Percentiles rank a stretch among this genome's conserved stretches.
Conservation (phyloP, 2,329 filamentous ascomycete genomes). For the Fusarium verrucosum region DNA sequence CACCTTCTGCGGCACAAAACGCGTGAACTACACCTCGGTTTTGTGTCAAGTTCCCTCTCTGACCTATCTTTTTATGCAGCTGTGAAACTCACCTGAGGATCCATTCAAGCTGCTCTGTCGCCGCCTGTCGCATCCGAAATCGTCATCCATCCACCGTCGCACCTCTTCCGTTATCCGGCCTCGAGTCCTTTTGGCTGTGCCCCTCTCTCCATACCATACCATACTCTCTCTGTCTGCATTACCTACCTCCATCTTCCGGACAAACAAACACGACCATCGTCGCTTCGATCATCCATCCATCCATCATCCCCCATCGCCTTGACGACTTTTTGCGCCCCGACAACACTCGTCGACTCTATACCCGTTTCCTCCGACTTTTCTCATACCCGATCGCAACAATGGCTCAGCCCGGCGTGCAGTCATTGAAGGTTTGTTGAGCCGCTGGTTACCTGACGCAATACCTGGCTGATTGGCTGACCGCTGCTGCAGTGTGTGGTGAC, state of each 20-base stretch:
- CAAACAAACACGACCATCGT: conserved; percentile 18
- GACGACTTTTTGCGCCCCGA: conserved; percentile 21
- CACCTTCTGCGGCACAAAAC: conserved; percentile 47
- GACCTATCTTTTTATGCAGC: conserved; percentile 42
- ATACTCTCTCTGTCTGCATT: too few relatives aligned
- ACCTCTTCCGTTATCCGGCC: conserved; percentile 27
- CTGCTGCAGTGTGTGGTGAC: conserved; percentile 89
- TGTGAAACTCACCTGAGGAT: conserved; percentile 40
- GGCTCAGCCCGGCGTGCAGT: conserved; percentile 86
- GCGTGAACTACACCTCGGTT: conserved; percentile 43
- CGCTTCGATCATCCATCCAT: conserved; percentile 26
- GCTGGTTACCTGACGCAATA: conserved; percentile 29
- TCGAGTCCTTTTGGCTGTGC: conserved; percentile 14
- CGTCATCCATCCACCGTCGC: conserved; percentile 29
- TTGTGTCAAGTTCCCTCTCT: conserved; percentile 44
- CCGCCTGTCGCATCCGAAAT: conserved; percentile 24
- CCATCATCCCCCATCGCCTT: conserved; percentile 21
- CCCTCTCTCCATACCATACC: conserved; percentile 15
- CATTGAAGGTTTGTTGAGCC: conserved; percentile 77
- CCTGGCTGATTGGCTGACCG: conserved; percentile 42
- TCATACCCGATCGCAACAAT: conserved; percentile 56
- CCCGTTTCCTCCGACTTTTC: conserved; percentile 8
- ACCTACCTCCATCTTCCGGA: too few relatives aligned
- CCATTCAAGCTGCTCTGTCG: conserved; percentile 32
- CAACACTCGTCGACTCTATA: not conserved